phyloP scores from a whole-genome alignment of 1,139 yeast genomes.

The Pichia sp. region DNA sequence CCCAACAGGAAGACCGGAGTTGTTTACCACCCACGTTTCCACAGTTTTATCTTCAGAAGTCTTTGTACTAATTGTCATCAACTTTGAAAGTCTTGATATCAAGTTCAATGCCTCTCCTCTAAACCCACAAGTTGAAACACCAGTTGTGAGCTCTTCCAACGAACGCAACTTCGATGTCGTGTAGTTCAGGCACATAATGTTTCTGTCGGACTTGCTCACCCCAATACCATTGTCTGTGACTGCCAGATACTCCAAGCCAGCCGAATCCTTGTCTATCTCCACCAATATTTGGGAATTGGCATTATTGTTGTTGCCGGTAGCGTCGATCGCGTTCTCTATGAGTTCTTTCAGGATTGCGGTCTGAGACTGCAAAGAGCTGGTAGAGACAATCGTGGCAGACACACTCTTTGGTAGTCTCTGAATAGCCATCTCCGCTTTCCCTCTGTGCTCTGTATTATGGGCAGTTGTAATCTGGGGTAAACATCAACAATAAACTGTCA shows the following conservation, averaged over 20 bases:
- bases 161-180: constrained; percentile 62
- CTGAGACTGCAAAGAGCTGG: constrained; percentile 26
- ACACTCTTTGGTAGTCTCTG: constrained; percentile 17
- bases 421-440: too few species aligned
- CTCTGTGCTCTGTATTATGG: too few species aligned
- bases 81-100: constrained; percentile 45
- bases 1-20: constrained; percentile 25
- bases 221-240: constrained; percentile 79
- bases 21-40: constrained; percentile 31
- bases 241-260: constrained; percentile 53
- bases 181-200: constrained; percentile 54
- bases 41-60: constrained; percentile 28
- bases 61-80: constrained; percentile 30
- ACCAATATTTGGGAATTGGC: constrained; percentile 34
- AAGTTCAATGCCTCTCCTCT: constrained; percentile 79
- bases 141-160: constrained; percentile 41
- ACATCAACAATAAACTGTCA: too few species aligned
- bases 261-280: constrained; percentile 51
- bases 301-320: constrained; percentile 27
- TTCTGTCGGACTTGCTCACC: constrained; percentile 49
- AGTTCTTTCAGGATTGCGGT: constrained; percentile 59
- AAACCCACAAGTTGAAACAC: constrained; percentile 60
- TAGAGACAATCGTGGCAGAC: constrained; percentile 18
- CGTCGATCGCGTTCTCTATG: constrained; percentile 76
- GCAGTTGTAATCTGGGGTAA: too few species aligned